phyloP scores from a whole-genome alignment of 176 grass and related monocot species.

The Cocos nucifera region DNA sequence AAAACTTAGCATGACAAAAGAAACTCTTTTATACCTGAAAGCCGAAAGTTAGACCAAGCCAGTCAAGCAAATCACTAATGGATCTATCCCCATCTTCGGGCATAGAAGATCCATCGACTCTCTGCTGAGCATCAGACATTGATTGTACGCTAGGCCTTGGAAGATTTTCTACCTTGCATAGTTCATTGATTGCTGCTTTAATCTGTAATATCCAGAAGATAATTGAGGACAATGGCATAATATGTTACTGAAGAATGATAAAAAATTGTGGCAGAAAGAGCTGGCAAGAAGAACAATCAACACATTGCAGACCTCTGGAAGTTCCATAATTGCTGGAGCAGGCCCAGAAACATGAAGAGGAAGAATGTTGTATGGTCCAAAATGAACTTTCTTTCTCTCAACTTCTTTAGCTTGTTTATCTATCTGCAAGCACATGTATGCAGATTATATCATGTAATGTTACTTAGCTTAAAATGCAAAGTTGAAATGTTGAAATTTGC shows the following conservation, averaged over 20 bases:
- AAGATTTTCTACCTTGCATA: slow-evolving; percentile 27
- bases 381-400: slow-evolving; percentile 65
- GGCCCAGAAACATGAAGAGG: slow-evolving; percentile 61
- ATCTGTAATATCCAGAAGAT: slow-evolving; percentile 37
- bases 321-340: slow-evolving; percentile 63
- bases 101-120: too few species aligned
- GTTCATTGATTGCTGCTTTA: slow-evolving; percentile 56
- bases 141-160: slow-evolving; percentile 29
- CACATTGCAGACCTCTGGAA: slow-evolving; percentile 57
- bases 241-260: neutral
- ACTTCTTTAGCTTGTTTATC: slow-evolving; percentile 37
- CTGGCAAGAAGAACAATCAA: slow-evolving; percentile 8
- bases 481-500: neutral
- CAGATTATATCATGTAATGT: slow-evolving; percentile 13
- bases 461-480: neutral
- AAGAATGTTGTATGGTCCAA: slow-evolving; percentile 85
- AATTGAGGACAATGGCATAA: slow-evolving; percentile 6
- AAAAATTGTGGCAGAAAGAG: neutral
- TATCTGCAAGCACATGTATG: slow-evolving; percentile 29
- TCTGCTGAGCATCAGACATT: neutral
- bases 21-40: slow-evolving; percentile 64
- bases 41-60: slow-evolving; percentile 75
- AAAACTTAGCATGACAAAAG: neutral
- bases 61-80: slow-evolving; percentile 70
- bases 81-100: slow-evolving; percentile 12